Evolutionary conservation across 2,329 filamentous ascomycete genomes (phyloP).

Genomic region (Colletotrichum sp.): DNA sequence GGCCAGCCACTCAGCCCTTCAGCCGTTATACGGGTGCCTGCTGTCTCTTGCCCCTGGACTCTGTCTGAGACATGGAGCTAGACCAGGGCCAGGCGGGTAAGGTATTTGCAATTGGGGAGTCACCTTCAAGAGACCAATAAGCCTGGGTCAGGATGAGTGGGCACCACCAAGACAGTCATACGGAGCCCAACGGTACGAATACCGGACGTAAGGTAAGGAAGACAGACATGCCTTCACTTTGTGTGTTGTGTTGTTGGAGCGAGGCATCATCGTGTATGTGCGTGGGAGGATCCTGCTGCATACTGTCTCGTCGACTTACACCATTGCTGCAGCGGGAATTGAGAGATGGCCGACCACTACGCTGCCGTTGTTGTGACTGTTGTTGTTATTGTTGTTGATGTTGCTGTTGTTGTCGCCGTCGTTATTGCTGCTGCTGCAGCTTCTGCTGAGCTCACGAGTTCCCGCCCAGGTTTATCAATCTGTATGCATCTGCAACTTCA

Average conservation of each 20-base stretch:
- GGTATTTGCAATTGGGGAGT: constrained; percentile 7
- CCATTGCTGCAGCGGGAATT: background rate
- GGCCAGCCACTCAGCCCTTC: constrained; percentile 1
- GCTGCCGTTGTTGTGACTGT: background rate
- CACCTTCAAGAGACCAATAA: background rate
- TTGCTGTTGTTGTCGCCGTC: background rate
- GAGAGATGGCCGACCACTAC: background rate
- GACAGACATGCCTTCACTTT: background rate
- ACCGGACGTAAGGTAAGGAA: background rate
- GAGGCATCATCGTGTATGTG: background rate
- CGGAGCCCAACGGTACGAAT: background rate
- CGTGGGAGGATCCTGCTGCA: background rate
- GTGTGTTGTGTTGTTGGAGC: background rate
- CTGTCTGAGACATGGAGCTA: constrained; percentile 7
- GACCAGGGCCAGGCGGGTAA: constrained; percentile 5
- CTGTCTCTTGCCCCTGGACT: constrained; percentile 1
- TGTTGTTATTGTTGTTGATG: background rate
- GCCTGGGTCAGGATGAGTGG: background rate
- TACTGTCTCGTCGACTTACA: background rate
- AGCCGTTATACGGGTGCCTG: constrained; percentile 14
- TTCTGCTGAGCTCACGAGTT: background rate
- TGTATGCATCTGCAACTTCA: background rate
- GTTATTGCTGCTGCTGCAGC: background rate
- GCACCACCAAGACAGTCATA: background rate
- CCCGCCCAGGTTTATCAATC: background rate